Percentiles rank a stretch among this genome's conserved stretches.
Conservation (phyloP, 495 filamentous ascomycete species). For the Penicillium pulvis region DNA sequence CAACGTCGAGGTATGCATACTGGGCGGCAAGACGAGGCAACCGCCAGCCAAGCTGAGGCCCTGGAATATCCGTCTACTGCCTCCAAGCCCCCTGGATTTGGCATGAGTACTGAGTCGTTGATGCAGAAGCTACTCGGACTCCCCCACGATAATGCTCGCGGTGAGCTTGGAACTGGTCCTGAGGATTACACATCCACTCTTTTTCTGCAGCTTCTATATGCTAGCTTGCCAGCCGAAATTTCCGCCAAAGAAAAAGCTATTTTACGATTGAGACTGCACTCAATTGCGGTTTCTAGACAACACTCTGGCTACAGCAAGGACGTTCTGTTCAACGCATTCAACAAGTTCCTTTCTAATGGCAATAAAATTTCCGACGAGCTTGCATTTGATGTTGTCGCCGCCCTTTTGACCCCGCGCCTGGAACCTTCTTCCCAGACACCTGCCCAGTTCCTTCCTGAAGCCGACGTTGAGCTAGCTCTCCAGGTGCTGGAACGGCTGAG, state of each 20-base stretch:
- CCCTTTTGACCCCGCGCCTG: constrained; percentile 35
- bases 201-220: constrained; percentile 52
- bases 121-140: constrained; percentile 38
- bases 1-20: constrained; percentile 27
- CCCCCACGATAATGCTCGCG: constrained; percentile 30
- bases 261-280: constrained; percentile 37
- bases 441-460: constrained; percentile 21
- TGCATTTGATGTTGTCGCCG: constrained; percentile 37
- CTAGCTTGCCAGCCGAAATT: constrained; percentile 28
- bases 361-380: constrained; percentile 38
- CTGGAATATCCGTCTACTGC: not conserved
- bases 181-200: constrained; percentile 48
- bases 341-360: constrained; percentile 32
- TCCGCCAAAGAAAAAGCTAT: constrained; percentile 33
- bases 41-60: constrained; percentile 9
- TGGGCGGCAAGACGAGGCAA: constrained; percentile 4
- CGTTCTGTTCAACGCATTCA: constrained; percentile 31
- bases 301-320: constrained; percentile 43
- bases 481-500: constrained; percentile 50
- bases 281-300: constrained; percentile 37
- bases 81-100: constrained; percentile 10
- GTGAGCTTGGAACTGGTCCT: constrained; percentile 42
- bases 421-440: constrained; percentile 6
- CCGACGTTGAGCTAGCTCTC: constrained; percentile 42
- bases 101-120: constrained; percentile 27